These are phyloP conservation scores for Chlorella ohadii DNA, from an alignment of 139 green algal species.

Conservation along the genomic window DNA sequence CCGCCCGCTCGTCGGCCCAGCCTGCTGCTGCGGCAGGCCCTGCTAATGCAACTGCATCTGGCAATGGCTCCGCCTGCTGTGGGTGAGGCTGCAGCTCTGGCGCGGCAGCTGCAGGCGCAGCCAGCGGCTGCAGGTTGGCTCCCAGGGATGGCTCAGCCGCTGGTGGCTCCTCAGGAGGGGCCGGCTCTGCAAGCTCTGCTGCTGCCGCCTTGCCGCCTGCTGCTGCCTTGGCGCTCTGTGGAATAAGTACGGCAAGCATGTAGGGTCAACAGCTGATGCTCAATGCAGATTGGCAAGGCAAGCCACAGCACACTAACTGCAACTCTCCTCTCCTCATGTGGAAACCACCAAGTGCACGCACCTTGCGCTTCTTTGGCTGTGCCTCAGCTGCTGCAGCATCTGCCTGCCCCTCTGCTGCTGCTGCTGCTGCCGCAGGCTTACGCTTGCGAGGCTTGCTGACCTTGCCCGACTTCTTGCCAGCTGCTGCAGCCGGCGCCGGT, in stretches of 20 bases:
- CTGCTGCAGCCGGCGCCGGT: neutral
- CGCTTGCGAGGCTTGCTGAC: conserved; percentile 29
- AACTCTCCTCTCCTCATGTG: neutral
- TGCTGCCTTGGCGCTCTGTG: neutral
- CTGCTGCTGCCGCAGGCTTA: conserved; percentile 6
- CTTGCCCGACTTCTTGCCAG: conserved; percentile 27
- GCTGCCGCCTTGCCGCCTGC: neutral
- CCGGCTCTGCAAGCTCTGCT: neutral
- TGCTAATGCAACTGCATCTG: neutral
- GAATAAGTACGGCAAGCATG: no score
- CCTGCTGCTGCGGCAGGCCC: neutral
- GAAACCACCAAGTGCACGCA: neutral
- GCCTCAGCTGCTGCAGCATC: neutral
- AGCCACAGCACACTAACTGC: no score
- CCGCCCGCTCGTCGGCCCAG: no score
- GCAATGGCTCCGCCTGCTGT: neutral
- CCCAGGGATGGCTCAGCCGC: neutral
- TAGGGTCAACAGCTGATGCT: no score
- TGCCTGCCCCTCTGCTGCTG: neutral
- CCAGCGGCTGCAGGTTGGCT: neutral
- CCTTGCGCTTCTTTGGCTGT: conserved; percentile 14
- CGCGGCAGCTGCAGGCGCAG: neutral
- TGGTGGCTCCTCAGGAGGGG: neutral
- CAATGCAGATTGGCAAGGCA: no score
- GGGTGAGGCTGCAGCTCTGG: no score